Evolutionary conservation across 768 basidiomycete genomes (phyloP), one percentile per base, ranked within the genome.

Genomic region (Boletus bicolor): DNA sequence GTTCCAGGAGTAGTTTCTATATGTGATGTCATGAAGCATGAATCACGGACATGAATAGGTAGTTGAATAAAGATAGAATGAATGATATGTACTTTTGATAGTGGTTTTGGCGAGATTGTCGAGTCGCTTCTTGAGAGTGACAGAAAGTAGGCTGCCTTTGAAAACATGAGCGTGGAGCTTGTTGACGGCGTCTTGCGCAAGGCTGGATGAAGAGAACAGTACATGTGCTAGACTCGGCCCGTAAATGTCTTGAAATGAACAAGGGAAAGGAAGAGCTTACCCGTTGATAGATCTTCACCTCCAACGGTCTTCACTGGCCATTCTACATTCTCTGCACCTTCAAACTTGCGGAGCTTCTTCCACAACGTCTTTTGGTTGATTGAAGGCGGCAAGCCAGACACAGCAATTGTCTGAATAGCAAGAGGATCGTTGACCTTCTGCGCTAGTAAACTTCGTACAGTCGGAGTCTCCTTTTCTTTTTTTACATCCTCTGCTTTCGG

Each of bases 81-180:
- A 5, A 56, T 17, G 30, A 2, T 24, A 28, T 24, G 35, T 59
- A 68, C 65, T 56, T 66, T 76, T 72, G 10, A 53, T 51, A 21
- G 70, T 56, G 7, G 78, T 71, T 59, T 84, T 88, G 17, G 79
- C 73, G 9, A 88, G 76, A 3, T 75, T 81, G 54, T 94, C 90
- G 8, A 91, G 73, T 15, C 91, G 83, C 66, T 93, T 93, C 78
- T 96, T 94, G 47, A 96, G 79, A 7, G 88, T 85, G 14, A 88
- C 91, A 3, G 89, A 92, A n/a, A 98, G 81, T 5, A 94, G 75
- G 9, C 79, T 77, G 39, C 93, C 93, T 68, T 96, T 95, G 81
- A 89, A 96, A 30, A 94, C 88, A 67, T 95, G 93, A 1, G 91
- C 92, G 67, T 98, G 93, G 2, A 98, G 81, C 69, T 90, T 92